Conservation (phyloP, 805 yeast genomes). For the Wickerhamiella brachini region DNA sequence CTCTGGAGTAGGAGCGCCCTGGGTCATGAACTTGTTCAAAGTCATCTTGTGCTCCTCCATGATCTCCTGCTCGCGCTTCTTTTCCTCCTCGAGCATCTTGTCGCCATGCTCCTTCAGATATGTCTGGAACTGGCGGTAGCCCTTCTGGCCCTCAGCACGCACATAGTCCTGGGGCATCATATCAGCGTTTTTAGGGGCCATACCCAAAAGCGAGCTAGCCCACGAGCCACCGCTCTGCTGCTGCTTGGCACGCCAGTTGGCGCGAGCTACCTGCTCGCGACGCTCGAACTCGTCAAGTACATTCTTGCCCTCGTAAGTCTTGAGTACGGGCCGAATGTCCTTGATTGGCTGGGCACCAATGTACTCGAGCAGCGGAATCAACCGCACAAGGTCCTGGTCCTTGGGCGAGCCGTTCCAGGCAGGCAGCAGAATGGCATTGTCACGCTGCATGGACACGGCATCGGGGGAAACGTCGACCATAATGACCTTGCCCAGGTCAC, state of each 20-base stretch:
- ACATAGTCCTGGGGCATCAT: conserved; percentile 78
- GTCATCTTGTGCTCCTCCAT: conserved; percentile 75
- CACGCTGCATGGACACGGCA: conserved; percentile 72
- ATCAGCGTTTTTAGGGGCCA: conserved; percentile 32
- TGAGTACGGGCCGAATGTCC: conserved; percentile 82
- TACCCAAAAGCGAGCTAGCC: conserved; percentile 51
- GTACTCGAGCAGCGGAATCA: conserved; percentile 90
- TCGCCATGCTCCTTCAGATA: conserved; percentile 70
- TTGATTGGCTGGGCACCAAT: conserved; percentile 73
- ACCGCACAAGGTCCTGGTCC: conserved; percentile 54
- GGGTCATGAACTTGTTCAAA: conserved; percentile 70
- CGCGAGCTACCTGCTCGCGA: conserved; percentile 64
- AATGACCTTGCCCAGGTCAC: conserved; percentile 73
- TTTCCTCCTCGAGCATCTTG: conserved; percentile 36
- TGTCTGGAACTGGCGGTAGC: conserved; percentile 70
- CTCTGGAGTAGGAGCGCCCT: conserved; percentile 33
- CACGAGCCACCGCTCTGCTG: conserved; percentile 28
- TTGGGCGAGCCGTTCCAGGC: conserved; percentile 82
- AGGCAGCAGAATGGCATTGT: conserved; percentile 74
- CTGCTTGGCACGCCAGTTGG: conserved; percentile 30
- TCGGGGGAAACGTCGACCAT: conserved; percentile 67
- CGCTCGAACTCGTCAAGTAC: conserved; percentile 68
- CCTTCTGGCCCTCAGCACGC: conserved; percentile 85
- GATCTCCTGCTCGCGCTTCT: conserved; percentile 46
- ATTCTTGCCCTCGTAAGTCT: conserved; percentile 43